These are phyloP conservation scores for Aspergillus sp. DNA, from an alignment of 2,329 filamentous ascomycete genomes.

Conservation along the genomic window DNA sequence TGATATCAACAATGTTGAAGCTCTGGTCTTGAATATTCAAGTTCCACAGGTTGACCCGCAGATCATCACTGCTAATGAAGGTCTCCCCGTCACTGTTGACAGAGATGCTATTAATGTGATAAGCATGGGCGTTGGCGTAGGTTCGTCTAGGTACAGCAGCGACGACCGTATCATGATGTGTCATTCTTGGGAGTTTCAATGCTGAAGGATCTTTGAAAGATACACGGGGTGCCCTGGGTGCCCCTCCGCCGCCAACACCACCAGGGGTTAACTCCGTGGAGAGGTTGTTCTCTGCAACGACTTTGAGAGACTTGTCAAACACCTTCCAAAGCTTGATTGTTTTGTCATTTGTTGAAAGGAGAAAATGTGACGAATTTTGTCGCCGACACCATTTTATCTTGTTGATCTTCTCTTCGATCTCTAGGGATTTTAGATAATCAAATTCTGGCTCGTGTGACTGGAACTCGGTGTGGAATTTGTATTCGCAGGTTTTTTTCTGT, in stretches of 20 bases:
- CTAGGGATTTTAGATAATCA: constrained; percentile 97
- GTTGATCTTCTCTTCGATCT: constrained; percentile 99
- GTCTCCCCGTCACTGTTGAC: constrained; percentile 99
- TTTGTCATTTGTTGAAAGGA: constrained; percentile 98
- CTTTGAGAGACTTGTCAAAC: constrained; percentile 98
- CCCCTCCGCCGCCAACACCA: constrained; percentile 69
- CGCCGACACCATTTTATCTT: constrained; percentile 99
- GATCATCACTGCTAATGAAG: constrained; percentile 97
- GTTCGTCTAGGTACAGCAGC: constrained; percentile 93
- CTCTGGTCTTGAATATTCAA: constrained; percentile 99
- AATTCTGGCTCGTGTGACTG: constrained; percentile 99
- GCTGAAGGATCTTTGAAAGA: constrained; percentile 79
- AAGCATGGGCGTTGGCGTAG: constrained; percentile 97
- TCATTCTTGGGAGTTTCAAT: constrained; percentile 91
- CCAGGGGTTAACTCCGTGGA: constrained; percentile 88
- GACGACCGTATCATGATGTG: constrained; percentile 97
- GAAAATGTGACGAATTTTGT: constrained; percentile 97
- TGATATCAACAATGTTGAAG: constrained; percentile 99
- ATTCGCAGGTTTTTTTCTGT: constrained; percentile 99
- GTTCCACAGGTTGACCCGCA: constrained; percentile 98
- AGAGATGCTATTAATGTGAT: constrained; percentile 99
- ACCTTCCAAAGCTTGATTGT: constrained; percentile 99
- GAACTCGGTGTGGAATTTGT: constrained; percentile 99
- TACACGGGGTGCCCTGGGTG: constrained; percentile 68
- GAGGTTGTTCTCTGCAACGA: constrained; percentile 97